phyloP scores from a whole-genome alignment of 352 stramenopile species.

The Pythium aristosporum region DNA sequence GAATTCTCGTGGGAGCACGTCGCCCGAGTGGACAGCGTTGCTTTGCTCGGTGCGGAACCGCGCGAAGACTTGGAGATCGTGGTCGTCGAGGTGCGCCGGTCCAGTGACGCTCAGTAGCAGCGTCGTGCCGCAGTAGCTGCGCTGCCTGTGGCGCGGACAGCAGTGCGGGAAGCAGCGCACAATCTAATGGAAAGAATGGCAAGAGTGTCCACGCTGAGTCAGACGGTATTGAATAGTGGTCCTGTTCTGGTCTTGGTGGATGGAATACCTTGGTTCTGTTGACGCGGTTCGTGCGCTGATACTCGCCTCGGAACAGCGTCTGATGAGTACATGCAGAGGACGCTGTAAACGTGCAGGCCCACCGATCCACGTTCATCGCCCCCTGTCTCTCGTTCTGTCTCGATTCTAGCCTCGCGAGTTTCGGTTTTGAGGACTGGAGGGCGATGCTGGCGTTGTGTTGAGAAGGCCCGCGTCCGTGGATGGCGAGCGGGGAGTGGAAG shows the following conservation, averaged over 20 bases:
- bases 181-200: neutral
- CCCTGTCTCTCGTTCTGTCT: neutral
- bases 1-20: neutral
- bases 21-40: neutral
- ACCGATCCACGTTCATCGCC: neutral
- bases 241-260: neutral
- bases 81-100: neutral
- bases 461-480: too few relatives aligned
- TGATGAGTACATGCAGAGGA: neutral
- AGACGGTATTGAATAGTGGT: neutral
- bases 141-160: conserved; percentile 4
- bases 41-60: conserved; percentile 1
- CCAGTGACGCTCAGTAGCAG: neutral
- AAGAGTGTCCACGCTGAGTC: neutral
- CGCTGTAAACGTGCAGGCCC: neutral
- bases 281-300: conserved; percentile 18
- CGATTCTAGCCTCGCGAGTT: too few relatives aligned
- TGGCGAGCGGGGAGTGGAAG: too few relatives aligned
- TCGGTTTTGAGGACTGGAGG: too few relatives aligned
- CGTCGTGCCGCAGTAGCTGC: conserved; percentile 8
- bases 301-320: conserved; percentile 6
- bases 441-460: too few relatives aligned
- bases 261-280: conserved; percentile 8
- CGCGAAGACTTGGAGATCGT: conserved; percentile 2
- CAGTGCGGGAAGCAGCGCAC: conserved; percentile 25